Percentiles rank a stretch among this genome's conserved stretches.
phyloP scores from a whole-genome alignment of 345 rosid genomes.

The Eucalyptus marginata region DNA sequence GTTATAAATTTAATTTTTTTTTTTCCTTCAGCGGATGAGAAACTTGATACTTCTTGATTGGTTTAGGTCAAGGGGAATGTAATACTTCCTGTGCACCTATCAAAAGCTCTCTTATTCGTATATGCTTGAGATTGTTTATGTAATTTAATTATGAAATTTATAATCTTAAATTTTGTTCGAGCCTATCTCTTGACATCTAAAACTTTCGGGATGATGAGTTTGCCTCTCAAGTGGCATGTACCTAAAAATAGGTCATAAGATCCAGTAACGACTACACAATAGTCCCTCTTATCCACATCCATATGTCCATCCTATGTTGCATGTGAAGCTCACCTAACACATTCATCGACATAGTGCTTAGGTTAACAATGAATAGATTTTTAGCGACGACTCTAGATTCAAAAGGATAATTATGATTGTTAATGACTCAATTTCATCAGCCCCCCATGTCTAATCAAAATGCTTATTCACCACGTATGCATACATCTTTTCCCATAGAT shows the following conservation, averaged over 20 bases:
- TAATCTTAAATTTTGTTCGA: background rate
- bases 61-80: background rate
- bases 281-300: background rate
- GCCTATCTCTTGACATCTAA: background rate
- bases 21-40: background rate
- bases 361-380: too few species aligned
- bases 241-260: background rate
- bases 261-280: rapidly evolving
- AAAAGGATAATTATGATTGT: too few species aligned
- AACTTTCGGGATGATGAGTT: background rate
- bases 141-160: too few species aligned
- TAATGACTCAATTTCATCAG: too few species aligned
- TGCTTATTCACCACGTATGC: background rate
- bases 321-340: background rate
- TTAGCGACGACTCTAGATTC: background rate
- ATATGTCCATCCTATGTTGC: too few species aligned
- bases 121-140: background rate
- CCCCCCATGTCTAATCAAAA: background rate
- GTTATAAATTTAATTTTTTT: background rate
- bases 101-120: background rate
- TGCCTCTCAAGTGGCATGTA: conserved; percentile 24
- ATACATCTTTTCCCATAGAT: too few species aligned
- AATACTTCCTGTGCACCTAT: background rate
- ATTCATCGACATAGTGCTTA: background rate
- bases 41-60: background rate